These are phyloP conservation scores for Lentinus brumalis DNA, from an alignment of 768 basidiomycete genomes.

Conservation along the genomic window DNA sequence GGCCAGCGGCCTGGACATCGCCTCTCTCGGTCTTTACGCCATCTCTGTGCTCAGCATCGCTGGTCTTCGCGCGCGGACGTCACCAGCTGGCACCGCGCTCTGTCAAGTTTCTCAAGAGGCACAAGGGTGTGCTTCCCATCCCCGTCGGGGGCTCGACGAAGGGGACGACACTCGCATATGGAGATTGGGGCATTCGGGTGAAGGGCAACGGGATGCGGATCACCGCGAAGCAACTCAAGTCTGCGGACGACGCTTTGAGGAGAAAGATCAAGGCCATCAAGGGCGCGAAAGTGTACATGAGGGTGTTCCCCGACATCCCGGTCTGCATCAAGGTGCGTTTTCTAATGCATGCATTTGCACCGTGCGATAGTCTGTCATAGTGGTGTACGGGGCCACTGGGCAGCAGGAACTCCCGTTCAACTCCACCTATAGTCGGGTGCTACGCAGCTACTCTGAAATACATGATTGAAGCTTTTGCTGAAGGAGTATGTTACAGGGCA, in stretches of 20 bases:
- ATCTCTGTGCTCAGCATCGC: conserved; percentile 1
- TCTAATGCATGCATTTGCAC: background rate
- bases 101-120: conserved; percentile 83
- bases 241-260: conserved; percentile 86
- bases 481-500: conserved; percentile 60
- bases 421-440: no score
- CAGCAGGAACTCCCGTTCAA: no score
- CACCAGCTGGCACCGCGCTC: conserved; percentile 78
- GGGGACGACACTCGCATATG: conserved; percentile 90
- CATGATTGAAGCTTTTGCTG: background rate
- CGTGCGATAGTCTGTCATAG: no score
- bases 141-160: conserved; percentile 89
- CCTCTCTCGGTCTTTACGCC: conserved; percentile 6
- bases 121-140: conserved; percentile 87
- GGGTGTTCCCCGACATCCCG: conserved; percentile 95
- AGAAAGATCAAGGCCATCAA: conserved; percentile 89
- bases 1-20: conserved; percentile 23
- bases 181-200: conserved; percentile 90
- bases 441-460: no score
- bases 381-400: no score
- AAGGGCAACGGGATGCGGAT: conserved; percentile 80
- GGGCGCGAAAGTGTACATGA: conserved; percentile 81
- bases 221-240: conserved; percentile 86
- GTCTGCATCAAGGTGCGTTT: conserved; percentile 89
- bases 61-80: conserved; percentile 31